Conservation (phyloP, 352 stramenopile species). For the Globisporangium irregulare region DNA sequence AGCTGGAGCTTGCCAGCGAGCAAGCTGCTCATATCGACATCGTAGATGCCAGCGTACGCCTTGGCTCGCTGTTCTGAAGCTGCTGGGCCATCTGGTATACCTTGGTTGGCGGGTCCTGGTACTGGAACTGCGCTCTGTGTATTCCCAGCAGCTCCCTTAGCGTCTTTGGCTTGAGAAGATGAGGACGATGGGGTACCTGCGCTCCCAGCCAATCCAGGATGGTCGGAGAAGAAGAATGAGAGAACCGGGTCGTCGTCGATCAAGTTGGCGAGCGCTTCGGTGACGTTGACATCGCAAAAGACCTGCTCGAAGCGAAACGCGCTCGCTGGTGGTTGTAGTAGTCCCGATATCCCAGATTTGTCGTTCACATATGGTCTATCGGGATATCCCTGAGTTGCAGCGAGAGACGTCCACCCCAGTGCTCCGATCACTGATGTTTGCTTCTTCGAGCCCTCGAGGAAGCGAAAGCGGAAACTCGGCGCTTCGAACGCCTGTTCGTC, state of each 20-base stretch:
- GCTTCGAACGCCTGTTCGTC: constrained; percentile 37
- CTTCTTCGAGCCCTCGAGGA: constrained; percentile 62
- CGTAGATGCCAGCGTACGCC: constrained; percentile 50
- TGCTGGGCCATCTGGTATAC: not conserved
- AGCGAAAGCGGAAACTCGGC: constrained; percentile 64
- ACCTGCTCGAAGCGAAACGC: constrained; percentile 46
- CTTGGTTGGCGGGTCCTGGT: constrained; percentile 1
- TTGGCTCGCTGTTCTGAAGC: constrained; percentile 18
- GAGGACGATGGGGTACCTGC: constrained; percentile 11
- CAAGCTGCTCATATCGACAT: constrained; percentile 60
- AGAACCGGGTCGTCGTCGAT: constrained; percentile 64
- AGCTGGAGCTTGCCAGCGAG: constrained; percentile 32
- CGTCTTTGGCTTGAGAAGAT: constrained; percentile 27
- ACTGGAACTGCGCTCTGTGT: constrained; percentile 9
- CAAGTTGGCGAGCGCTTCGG: constrained; percentile 37
- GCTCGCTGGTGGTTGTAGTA: constrained; percentile 7
- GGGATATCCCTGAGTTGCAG: not conserved
- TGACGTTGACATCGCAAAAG: constrained; percentile 42
- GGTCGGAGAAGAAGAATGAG: constrained; percentile 62
- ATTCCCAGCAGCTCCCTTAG: constrained; percentile 23
- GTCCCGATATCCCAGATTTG: not conserved
- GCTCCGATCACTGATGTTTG: constrained; percentile 39
- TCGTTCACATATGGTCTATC: not conserved
- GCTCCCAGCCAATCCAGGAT: constrained; percentile 24
- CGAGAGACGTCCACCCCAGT: constrained; percentile 30